Evolutionary conservation across 208 protist species (phyloP), one percentile per base, ranked within the genome.

Genomic region (Trypanosoma grayi): DNA sequence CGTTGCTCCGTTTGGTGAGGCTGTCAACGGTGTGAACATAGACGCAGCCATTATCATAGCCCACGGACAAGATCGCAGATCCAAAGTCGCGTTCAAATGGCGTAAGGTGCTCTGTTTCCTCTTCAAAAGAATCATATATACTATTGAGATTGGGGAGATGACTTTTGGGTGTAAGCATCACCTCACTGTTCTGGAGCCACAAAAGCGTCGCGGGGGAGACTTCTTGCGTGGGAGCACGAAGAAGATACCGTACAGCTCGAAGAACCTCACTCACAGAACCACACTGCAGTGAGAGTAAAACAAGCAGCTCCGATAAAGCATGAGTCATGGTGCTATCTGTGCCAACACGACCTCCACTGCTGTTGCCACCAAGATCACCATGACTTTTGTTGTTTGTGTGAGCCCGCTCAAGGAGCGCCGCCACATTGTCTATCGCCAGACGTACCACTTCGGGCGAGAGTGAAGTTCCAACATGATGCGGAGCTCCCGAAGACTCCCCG

Each of bases 211-310:
- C 41, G 2, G 51, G 65, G 0, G 84, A 90, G 2, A 84, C 52
- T 22, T 52, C 20, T 2, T 56, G 46, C 0, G 33, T 27, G 10
- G 85, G 81, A 22, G 57, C 36, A 27, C 79, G 81, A 16, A 95
- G 70, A 30, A 96, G 71, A 41, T 79, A 66, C 14, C 87, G 80
- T 14, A 70, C 79, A 20, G 72, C 63, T 2, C 83, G 77, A 52
- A 96, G 61, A 41, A 84, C 59, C 53, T 93, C 84, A 51, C 81
- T 84, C 22, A 94, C 77, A 27, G 72, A 34, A 10, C 86, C 88
- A 40, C 85, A 73, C 53, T 95, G 91, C 40, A 93, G 58, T 0
- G 86, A 56, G 25, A 96, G 58, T 28, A 94, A 51, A 16, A 90
- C 27, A 7, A 87, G 70, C 30, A 96, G 73, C 51, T 90, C 83